A percentile compares a stretch with the other conserved stretches of the same genome.
These are phyloP conservation scores for Rugonectria rugulosa DNA, from an alignment of 2,329 filamentous ascomycete species.

Conservation along the genomic window DNA sequence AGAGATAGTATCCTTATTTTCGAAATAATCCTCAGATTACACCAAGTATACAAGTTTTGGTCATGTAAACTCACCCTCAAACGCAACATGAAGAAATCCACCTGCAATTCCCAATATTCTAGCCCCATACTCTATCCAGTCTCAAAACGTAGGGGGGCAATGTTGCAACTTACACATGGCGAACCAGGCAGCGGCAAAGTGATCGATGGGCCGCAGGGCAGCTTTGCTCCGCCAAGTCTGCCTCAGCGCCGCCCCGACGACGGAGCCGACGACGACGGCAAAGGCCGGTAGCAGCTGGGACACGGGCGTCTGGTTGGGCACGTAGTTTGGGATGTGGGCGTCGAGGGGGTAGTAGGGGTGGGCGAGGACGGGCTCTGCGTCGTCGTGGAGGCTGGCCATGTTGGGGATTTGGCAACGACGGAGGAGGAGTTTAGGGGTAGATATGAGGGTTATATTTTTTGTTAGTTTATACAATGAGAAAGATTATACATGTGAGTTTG, in stretches of 20 bases:
- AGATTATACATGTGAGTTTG: too few relatives aligned
- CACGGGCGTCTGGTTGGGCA: conserved; percentile 53
- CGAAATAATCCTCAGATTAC: conserved; percentile 5
- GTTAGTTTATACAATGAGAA: too few relatives aligned
- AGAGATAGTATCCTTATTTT: conserved; percentile 78
- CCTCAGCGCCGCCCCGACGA: conserved; percentile 44
- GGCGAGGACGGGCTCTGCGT: conserved; percentile 2
- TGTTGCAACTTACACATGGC: conserved; percentile 59
- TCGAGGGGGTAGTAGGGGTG: conserved; percentile 62
- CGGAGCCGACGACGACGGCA: conserved; percentile 45
- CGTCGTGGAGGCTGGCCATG: conserved; percentile 6
- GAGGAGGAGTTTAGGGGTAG: too few relatives aligned
- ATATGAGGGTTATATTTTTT: too few relatives aligned
- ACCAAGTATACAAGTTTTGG: background rate
- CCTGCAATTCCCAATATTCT: too few relatives aligned
- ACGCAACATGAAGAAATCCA: conserved; percentile 78
- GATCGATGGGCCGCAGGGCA: conserved; percentile 44
- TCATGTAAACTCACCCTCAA: conserved; percentile 67
- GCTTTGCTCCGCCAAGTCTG: conserved; percentile 31
- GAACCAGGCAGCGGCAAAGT: conserved; percentile 61
- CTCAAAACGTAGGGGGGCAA: too few relatives aligned
- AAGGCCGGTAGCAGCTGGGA: conserved; percentile 47
- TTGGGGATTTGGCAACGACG: background rate
- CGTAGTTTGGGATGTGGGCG: conserved; percentile 53
- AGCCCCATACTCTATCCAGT: too few relatives aligned